These are phyloP conservation scores for Reticulascus tulasneorum DNA, from an alignment of 2,329 filamentous ascomycete genomes.

Conservation along the genomic window DNA sequence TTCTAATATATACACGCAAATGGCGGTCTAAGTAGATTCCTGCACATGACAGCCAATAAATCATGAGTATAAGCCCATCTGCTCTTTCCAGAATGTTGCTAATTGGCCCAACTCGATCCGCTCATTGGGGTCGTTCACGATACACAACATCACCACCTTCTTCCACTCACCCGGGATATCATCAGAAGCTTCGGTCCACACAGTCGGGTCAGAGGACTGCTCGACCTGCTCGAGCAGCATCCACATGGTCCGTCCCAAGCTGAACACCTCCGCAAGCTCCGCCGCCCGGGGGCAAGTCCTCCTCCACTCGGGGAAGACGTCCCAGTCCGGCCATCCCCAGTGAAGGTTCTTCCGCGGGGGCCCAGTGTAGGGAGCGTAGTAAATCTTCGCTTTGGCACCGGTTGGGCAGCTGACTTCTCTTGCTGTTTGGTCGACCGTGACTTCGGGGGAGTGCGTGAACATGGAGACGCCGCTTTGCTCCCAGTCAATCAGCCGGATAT, in stretches of 20 bases:
- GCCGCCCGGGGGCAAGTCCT: constrained; percentile 12
- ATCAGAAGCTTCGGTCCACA: constrained; percentile 5
- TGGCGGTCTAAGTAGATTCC: too few species aligned
- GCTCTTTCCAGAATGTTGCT: constrained; percentile 12
- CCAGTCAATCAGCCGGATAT: constrained; percentile 20
- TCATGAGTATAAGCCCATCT: too few species aligned
- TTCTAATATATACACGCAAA: too few species aligned
- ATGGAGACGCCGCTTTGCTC: constrained; percentile 20
- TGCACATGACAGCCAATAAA: too few species aligned
- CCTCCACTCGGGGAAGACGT: constrained; percentile 16
- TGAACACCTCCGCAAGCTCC: constrained; percentile 17
- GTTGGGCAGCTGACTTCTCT: not conserved
- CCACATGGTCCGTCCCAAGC: constrained; percentile 16
- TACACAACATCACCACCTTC: constrained; percentile 6
- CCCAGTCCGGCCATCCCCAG: constrained; percentile 14
- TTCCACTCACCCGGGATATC: constrained; percentile 13
- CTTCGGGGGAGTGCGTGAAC: constrained; percentile 15
- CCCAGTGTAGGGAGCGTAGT: constrained; percentile 13
- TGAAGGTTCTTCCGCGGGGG: constrained; percentile 12
- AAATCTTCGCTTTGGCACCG: constrained; percentile 2
- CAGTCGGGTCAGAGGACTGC: constrained; percentile 7
- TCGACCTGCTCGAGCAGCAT: constrained; percentile 16
- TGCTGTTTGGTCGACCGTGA: constrained; percentile 12
- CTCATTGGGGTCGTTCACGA: constrained; percentile 11
- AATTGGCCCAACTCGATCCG: constrained; percentile 12